Percentiles rank a stretch among this genome's conserved stretches.
Conservation (phyloP, 2,329 filamentous ascomycete genomes). For the Aspergillus intermedius region DNA sequence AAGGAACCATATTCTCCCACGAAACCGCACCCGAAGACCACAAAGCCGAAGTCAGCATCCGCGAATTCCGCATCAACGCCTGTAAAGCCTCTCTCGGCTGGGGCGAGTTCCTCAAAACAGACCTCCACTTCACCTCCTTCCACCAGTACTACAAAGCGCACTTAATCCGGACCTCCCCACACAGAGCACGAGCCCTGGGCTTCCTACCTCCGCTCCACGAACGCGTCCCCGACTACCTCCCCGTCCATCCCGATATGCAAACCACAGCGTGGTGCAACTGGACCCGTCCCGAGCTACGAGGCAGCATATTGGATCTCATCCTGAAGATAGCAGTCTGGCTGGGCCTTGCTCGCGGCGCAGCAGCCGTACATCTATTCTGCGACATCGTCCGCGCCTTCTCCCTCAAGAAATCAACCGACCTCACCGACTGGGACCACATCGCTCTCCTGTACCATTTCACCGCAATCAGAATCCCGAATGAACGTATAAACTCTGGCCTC, state of each 20-base stretch:
- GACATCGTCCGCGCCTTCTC: conserved; percentile 20
- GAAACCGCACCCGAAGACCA: conserved; percentile 8
- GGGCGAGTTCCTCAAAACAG: conserved; percentile 10
- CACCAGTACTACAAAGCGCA: conserved; percentile 14
- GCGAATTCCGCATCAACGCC: conserved; percentile 13
- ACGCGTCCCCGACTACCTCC: conserved; percentile 7
- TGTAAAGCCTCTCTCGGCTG: conserved; percentile 14
- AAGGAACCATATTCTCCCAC: conserved; percentile 12
- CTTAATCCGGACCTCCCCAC: conserved; percentile 6
- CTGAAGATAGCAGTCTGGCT: conserved; percentile 22
- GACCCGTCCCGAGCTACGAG: conserved; percentile 2
- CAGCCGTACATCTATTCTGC: conserved; percentile 24
- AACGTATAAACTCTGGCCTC: conserved; percentile 4
- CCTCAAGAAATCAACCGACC: conserved; percentile 4
- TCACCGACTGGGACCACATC: conserved; percentile 2
- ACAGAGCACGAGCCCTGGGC: conserved; percentile 11
- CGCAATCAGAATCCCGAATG: conserved; percentile 8
- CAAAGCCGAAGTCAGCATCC: conserved; percentile 11
- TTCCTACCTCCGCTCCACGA: conserved; percentile 13
- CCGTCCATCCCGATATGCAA: conserved; percentile 3
- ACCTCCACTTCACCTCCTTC: conserved; percentile 15
- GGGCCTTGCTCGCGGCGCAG: conserved; percentile 17
- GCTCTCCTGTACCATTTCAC: conserved; percentile 11
- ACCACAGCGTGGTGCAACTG: conserved; percentile 9
- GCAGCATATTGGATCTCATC: conserved; percentile 11